Evolutionary conservation across 345 rosid genomes (phyloP).

Genomic region (Draba incana): DNA sequence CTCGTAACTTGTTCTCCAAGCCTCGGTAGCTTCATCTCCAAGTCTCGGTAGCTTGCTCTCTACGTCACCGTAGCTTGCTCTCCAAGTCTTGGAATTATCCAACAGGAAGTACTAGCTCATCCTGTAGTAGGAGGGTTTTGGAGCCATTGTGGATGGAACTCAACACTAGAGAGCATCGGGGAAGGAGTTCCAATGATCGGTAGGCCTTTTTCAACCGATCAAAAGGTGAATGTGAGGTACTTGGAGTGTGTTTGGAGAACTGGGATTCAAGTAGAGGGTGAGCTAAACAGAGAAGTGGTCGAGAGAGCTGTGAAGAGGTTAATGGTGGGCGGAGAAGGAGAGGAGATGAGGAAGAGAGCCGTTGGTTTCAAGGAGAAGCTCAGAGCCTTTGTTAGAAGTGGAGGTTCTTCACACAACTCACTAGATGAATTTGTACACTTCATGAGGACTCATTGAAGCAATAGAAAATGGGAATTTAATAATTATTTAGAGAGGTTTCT

Average conservation of each 20-base stretch:
- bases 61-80: too few relatives aligned
- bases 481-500: too few relatives aligned
- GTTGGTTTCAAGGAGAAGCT: slow-evolving; percentile 6
- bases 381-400: slow-evolving; percentile 2
- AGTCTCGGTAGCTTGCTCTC: too few relatives aligned
- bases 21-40: too few relatives aligned
- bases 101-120: slow-evolving; percentile 47
- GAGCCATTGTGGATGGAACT: slow-evolving; percentile 63
- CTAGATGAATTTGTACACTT: slow-evolving; percentile 1
- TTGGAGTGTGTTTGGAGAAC: slow-evolving; percentile 49
- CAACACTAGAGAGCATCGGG: slow-evolving; percentile 49
- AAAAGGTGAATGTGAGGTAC: slow-evolving; percentile 48
- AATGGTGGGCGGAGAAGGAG: slow-evolving; percentile 36
- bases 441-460: slow-evolving; percentile 24
- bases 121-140: slow-evolving; percentile 49
- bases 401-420: slow-evolving; percentile 31
- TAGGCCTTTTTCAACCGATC: slow-evolving; percentile 46
- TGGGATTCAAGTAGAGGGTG: slow-evolving; percentile 44
- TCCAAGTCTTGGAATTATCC: too few relatives aligned
- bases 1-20: too few relatives aligned
- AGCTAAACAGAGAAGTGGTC: slow-evolving; percentile 13
- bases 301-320: slow-evolving; percentile 26
- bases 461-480: too few relatives aligned
- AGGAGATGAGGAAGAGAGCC: slow-evolving; percentile 31
- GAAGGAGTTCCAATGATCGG: slow-evolving; percentile 58